Base-by-base conservation (phyloP, 805 yeast species). In the Saturnispora hagleri region DNA sequence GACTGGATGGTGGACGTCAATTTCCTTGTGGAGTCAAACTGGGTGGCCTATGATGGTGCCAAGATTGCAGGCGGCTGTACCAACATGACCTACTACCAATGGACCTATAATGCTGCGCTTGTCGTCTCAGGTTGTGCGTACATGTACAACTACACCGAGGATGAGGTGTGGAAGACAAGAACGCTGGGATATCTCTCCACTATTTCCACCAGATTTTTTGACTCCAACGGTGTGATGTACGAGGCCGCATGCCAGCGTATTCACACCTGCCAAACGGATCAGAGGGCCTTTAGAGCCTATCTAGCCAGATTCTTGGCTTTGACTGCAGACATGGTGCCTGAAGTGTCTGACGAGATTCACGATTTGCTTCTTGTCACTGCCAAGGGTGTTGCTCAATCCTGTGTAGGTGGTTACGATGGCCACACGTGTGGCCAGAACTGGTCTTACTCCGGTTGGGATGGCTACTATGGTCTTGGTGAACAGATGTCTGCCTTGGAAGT, bases 251-350 rank as follows among this genome's bases (percentile, higher is more conserved):
- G 97, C 68, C 95, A 87, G 72, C 72, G 74, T 17, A 58, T 70
- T 1, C 64, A 63, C 8, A 72, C 74, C 40, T 90, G 98, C 73
- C 79, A 87, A 68, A 83, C 79, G 51, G 97, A 90, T 72, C 96
- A 90, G 73, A 75, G 96, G 54, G 81, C 93, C n/a, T 90, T 91
- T 76, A 88, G 86, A 71, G 96, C 96, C 1, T 86, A 84, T 59
- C 76, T 87, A 59, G 64, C 89, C 2, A 73, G 96, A 52, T 82
- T 82, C 64, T 66, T 90, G 64, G 93, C 89, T 2, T 69, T 79
- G 50, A 84, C 96, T 1, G 81, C 91, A 0, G 74, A 79, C 47
- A 68, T 91, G 65, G 84, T 79, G 1, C 95, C 96, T 5, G 71
- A 70, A 24, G 70, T 79, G 1, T 62, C 64, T 36, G 68, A 68